Evolutionary conservation across 2,329 filamentous ascomycete genomes (phyloP), one percentile per base, ranked within the genome.

Genomic region (Ceratocystis ficicola): DNA sequence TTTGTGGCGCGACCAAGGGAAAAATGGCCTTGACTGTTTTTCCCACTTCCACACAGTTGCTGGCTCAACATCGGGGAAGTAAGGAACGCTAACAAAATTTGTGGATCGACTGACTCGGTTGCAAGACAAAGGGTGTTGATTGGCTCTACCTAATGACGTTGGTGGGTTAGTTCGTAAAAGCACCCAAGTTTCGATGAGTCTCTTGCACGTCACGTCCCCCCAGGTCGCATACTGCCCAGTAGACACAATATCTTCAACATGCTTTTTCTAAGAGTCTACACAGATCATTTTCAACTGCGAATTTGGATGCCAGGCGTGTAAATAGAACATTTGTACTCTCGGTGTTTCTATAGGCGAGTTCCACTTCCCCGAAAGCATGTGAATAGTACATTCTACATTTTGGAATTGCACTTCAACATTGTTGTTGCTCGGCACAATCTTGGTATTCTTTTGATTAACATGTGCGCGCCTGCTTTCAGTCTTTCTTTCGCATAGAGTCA

Each of bases 31-130:
- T 28, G 10, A 4, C 48, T 8, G n/a, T 4, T 52, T 52, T 52
- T 52, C 3, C 48, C 17, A n/a, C 48, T 25, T 52, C n/a, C 15
- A 3, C 36, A n/a, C 1, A 4, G 55, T 36, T 8, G 55, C 12
- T 59, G 55, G 52, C 17, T 25, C 55, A 15, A 32, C n/a, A 59
- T 59, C 17, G 55, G 55, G 3, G 28, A 59, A 59, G 55, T 36
- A 12, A 59, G 55, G 25, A 36, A 22, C 30, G 55, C 28, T 30
- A 41, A 57, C 60, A 4, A 63, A 50, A 66, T 61, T 12, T 32
- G 61, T 66, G 61, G 61, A 59, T 28, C 44, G 22, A 66, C 65
- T 66, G 65, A 66, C 65, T 66, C 65, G 65, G 48, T 48, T 48
- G 61, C 48, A 59, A 20, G 41, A 64, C 17, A 44, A 25, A 63